A percentile compares a stretch with the other conserved stretches of the same genome.
These are phyloP conservation scores for Nannizziopsis arthrosporioides DNA, from an alignment of 2,329 filamentous ascomycete species.

Conservation along the genomic window DNA sequence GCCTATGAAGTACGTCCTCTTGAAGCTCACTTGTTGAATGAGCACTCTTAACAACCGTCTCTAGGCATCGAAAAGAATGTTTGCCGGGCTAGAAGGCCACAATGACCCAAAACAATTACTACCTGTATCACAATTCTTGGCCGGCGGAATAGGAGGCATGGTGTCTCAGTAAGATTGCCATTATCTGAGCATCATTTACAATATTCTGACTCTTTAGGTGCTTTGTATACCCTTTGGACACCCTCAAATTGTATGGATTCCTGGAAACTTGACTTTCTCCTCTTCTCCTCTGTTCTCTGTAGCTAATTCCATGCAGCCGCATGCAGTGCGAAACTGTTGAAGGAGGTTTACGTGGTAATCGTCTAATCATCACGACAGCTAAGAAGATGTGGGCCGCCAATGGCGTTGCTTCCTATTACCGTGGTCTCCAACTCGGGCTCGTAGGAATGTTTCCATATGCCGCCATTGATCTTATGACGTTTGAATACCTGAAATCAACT, in stretches of 20 bases:
- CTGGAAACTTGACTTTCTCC: slow-evolving; percentile 6
- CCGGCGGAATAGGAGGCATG: slow-evolving; percentile 85
- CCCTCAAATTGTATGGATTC: slow-evolving; percentile 45
- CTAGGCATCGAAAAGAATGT: slow-evolving; percentile 69
- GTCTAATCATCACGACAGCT: slow-evolving; percentile 69
- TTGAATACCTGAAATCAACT: slow-evolving; percentile 75
- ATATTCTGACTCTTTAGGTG: slow-evolving; percentile 42
- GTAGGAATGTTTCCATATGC: slow-evolving; percentile 97
- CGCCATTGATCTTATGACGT: slow-evolving; percentile 90
- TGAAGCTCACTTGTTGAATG: background rate
- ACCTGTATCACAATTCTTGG: slow-evolving; percentile 75
- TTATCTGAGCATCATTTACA: background rate
- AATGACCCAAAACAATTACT: slow-evolving; percentile 67
- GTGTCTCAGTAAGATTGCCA: slow-evolving; percentile 60
- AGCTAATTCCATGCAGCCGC: slow-evolving; percentile 37
- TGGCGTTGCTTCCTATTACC: slow-evolving; percentile 68
- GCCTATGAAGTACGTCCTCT: slow-evolving; percentile 63
- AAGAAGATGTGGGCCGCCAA: slow-evolving; percentile 74
- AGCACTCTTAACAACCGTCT: slow-evolving; percentile 6
- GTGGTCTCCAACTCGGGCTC: slow-evolving; percentile 84
- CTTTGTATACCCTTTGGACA: slow-evolving; percentile 85
- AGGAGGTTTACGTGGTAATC: slow-evolving; percentile 71
- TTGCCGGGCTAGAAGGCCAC: slow-evolving; percentile 80
- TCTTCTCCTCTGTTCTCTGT: background rate
- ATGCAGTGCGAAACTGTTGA: slow-evolving; percentile 92